Evolutionary conservation across 306 rosid species (phyloP).

Genomic region (Rosa lucieae): DNA sequence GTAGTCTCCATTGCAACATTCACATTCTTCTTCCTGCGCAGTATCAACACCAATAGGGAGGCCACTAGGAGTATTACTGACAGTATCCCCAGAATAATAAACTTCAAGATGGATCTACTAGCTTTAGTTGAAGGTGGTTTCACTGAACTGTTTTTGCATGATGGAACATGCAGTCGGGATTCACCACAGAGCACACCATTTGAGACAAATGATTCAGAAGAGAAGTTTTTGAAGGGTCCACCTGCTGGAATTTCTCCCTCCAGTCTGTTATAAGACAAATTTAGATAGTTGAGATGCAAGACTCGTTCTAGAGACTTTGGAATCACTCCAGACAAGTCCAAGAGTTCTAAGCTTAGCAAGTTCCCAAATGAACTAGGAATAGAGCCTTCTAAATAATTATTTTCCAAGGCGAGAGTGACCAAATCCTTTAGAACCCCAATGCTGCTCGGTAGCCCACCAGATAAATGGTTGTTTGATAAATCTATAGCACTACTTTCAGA

Average conservation of each 20-base stretch:
- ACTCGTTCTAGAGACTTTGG: background rate
- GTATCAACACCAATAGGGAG: background rate
- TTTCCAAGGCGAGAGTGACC: background rate
- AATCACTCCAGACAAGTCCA: conserved; percentile 13
- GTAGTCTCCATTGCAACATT: background rate
- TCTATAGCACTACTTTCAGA: background rate
- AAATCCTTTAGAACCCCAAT: background rate
- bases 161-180: conserved; percentile 6
- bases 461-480: conserved; percentile 4
- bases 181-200: conserved; percentile 34
- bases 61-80: background rate
- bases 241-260: conserved; percentile 32
- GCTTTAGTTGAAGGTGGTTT: background rate
- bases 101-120: background rate
- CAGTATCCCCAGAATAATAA: background rate
- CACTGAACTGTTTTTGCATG: conserved; percentile 5
- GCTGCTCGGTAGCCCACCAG: background rate
- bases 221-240: conserved; percentile 20
- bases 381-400: conserved; percentile 8
- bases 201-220: conserved; percentile 29
- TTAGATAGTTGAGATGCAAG: background rate
- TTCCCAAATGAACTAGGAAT: conserved; percentile 31
- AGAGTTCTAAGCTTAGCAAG: conserved; percentile 1
- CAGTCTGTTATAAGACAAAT: conserved; percentile 17
- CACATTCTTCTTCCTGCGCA: background rate